These are phyloP conservation scores for Simmondsia chinensis DNA, from an alignment of 148 eudicot genomes.

Conservation along the genomic window DNA sequence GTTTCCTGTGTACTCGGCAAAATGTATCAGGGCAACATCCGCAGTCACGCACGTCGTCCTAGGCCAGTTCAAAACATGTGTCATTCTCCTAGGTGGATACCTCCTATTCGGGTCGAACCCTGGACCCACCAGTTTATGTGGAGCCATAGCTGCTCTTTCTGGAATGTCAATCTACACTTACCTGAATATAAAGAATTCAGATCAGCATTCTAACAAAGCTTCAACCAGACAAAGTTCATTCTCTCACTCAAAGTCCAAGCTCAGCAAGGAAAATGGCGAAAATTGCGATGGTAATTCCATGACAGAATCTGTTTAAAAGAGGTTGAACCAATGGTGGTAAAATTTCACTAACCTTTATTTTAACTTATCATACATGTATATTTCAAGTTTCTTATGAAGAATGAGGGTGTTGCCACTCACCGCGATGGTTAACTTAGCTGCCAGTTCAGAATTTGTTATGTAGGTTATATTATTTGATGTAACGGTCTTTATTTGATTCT, in stretches of 20 bases:
- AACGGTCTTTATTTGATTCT: no score
- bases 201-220: constrained; percentile 44
- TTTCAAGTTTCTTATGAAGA: no score
- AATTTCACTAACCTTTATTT: no score
- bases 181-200: constrained; percentile 42
- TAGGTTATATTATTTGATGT: no score
- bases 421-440: no score
- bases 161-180: constrained; percentile 84
- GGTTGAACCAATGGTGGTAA: no score
- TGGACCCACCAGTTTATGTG: constrained; percentile 63
- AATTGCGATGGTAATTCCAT: constrained; percentile 17
- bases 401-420: no score
- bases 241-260: constrained; percentile 55
- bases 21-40: constrained; percentile 67
- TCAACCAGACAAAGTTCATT: constrained; percentile 33
- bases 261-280: constrained; percentile 59
- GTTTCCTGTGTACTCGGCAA: neutral
- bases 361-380: no score
- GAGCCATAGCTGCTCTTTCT: constrained; percentile 66
- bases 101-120: constrained; percentile 82
- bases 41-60: constrained; percentile 89
- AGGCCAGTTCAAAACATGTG: constrained; percentile 95
- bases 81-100: constrained; percentile 84
- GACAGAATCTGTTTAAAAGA: constrained; percentile 41
- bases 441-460: no score